These are phyloP conservation scores for Clonostachys solani DNA, from an alignment of 2,329 filamentous ascomycete species.

Conservation along the genomic window DNA sequence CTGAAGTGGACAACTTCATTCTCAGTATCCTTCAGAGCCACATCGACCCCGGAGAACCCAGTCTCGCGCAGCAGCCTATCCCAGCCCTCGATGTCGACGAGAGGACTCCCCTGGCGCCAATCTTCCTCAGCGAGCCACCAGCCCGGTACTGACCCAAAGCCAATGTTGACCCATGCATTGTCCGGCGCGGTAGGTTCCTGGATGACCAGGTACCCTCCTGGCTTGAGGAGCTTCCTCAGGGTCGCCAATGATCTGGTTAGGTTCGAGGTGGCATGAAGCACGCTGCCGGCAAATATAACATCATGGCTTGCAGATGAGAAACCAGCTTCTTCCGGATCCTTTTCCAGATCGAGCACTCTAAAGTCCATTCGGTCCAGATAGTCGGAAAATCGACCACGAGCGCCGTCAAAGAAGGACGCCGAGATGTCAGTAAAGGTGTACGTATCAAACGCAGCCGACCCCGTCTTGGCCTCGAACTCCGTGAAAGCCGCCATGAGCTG, in stretches of 20 bases:
- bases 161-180: conserved; percentile 1
- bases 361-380: conserved; percentile 6
- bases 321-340: conserved; percentile 3
- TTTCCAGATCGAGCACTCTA: conserved; percentile 16
- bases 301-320: conserved; percentile 11
- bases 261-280: conserved; percentile 22
- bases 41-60: conserved; percentile 5
- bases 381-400: conserved; percentile 7
- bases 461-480: conserved; percentile 10
- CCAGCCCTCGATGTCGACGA: conserved; percentile 6
- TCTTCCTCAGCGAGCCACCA: conserved; percentile 23
- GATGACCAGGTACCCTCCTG: conserved; percentile 3
- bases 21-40: conserved; percentile 2
- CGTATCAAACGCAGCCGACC: conserved; percentile 10
- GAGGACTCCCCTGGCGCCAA: conserved; percentile 1
- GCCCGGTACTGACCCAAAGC: conserved; percentile 16
- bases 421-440: conserved; percentile 37
- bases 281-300: conserved; percentile 16
- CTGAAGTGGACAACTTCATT: neutral
- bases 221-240: conserved; percentile 1
- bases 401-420: conserved; percentile 19
- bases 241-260: neutral
- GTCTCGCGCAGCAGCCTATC: conserved; percentile 1
- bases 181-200: conserved; percentile 1
- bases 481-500: conserved; percentile 14